Evolutionary conservation across 2,329 filamentous ascomycete species (phyloP), one percentile per base, ranked within the genome.

Genomic region (Celoporthe dispersa): DNA sequence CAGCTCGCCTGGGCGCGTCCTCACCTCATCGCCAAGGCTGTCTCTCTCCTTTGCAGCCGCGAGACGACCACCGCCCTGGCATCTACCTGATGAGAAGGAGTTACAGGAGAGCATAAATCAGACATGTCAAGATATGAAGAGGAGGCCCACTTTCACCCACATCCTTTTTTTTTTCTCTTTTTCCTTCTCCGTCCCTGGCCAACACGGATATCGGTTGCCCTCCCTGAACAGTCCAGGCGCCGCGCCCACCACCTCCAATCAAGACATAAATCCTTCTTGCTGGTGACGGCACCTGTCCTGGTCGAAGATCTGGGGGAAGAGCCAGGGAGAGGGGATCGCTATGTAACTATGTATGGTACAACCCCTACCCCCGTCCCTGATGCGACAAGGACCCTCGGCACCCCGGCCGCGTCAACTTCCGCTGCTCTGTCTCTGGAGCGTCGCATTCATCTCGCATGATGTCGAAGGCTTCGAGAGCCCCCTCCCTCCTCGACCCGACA

Each of bases 401-500:
- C 57, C 57, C 57, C 57, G 57, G 57, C 57, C 57, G 33, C 57
- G 57, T 60, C 33, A 60, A 60, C 31, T n/a, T 60, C 57, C 57
- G 31, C 19, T n/a, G 16, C 11, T 33, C 16, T 37, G 33, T 33
- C 12, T 37, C 57, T 3, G n/a, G n/a, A 37, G 57, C 31, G 57
- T 60, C 19, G 57, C 33, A 60, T 11, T 60, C 31, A 16, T 60
- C 55, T 60, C 55, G 28, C 63, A 64, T 53, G 63, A 39, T 64
- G 63, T 60, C 53, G 64, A 66, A 66, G 64, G 2, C 19, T 53
- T 51, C 57, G 33, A 51, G 44, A 63, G 41, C 22, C 35, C 35
- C 16, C 35, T n/a, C 35, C 60, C 28, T 31, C 59, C 33, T 22
- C 19, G 59, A 12, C 14, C 12, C 35, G 19, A 39, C 33, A n/a